Evolutionary conservation across 345 rosid genomes (phyloP).

Genomic region (Limnanthes douglasii): DNA sequence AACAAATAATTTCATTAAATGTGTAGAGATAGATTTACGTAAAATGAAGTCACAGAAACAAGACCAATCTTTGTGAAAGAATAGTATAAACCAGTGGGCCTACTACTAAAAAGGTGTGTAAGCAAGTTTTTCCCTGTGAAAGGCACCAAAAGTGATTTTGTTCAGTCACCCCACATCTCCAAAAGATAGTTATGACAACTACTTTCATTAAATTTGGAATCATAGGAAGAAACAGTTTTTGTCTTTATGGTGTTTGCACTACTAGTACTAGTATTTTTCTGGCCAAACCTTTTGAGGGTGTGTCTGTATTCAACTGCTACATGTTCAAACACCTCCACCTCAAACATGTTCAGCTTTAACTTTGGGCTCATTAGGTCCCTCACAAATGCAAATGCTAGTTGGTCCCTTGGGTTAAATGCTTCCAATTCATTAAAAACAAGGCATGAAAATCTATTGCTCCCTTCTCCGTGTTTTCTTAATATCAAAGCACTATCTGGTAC

Average conservation of each 20-base stretch:
- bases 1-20: no score
- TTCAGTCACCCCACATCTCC: constrained; percentile 62
- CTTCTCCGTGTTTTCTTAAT: constrained; percentile 41
- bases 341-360: constrained; percentile 63
- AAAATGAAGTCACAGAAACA: no score
- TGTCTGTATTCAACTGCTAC: constrained; percentile 56
- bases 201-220: constrained; percentile 15
- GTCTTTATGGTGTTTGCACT: constrained; percentile 4
- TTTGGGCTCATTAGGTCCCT: constrained; percentile 46
- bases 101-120: no score
- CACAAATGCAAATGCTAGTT: constrained; percentile 61
- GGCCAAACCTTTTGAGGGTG: constrained; percentile 25
- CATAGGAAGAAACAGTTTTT: background rate
- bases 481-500: constrained; percentile 76
- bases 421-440: constrained; percentile 73
- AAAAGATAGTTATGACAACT: constrained; percentile 37
- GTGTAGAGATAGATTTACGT: no score
- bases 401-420: constrained; percentile 79
- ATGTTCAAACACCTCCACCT: constrained; percentile 64
- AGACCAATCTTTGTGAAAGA: no score
- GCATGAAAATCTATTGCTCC: constrained; percentile 65
- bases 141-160: no score
- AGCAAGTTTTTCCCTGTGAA: no score
- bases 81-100: no score
- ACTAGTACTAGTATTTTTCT: constrained; percentile 1